phyloP scores from a whole-genome alignment of 192 early-diverging fungal species.

The Coemansia furcata region DNA sequence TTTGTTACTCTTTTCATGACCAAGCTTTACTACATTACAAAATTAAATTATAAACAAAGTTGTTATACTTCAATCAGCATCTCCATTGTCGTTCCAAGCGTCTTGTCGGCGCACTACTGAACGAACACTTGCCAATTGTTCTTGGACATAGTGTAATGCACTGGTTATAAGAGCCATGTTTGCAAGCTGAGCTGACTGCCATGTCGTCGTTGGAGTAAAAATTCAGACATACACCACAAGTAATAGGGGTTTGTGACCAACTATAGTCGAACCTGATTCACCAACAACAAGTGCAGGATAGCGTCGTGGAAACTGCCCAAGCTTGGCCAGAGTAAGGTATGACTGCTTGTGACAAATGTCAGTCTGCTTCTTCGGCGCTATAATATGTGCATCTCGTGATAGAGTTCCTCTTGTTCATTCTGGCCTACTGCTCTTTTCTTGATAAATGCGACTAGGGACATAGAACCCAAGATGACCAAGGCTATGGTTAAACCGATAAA shows the following conservation, averaged over 20 bases:
- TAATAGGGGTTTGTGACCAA: slow-evolving; percentile 5
- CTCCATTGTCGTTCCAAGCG: not conserved
- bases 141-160: slow-evolving; percentile 87
- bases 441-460: not conserved
- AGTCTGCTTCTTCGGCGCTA: not conserved
- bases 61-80: not conserved
- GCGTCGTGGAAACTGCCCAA: not conserved
- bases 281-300: not conserved
- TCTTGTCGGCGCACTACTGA: slow-evolving; percentile 54
- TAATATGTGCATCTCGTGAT: not conserved
- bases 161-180: slow-evolving; percentile 76
- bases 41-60: not conserved
- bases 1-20: not conserved
- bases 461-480: not conserved
- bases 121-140: slow-evolving; percentile 82
- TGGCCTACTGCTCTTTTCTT: not conserved
- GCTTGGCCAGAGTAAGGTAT: not conserved
- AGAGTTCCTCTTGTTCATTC: not conserved
- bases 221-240: slow-evolving; percentile 79
- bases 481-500: not conserved
- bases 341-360: not conserved
- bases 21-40: not conserved
- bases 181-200: slow-evolving; percentile 67
- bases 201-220: slow-evolving; percentile 66
- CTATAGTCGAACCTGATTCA: not conserved